Base-by-base conservation (phyloP, 306 rosid species). In the Lathyrus aphaca region DNA sequence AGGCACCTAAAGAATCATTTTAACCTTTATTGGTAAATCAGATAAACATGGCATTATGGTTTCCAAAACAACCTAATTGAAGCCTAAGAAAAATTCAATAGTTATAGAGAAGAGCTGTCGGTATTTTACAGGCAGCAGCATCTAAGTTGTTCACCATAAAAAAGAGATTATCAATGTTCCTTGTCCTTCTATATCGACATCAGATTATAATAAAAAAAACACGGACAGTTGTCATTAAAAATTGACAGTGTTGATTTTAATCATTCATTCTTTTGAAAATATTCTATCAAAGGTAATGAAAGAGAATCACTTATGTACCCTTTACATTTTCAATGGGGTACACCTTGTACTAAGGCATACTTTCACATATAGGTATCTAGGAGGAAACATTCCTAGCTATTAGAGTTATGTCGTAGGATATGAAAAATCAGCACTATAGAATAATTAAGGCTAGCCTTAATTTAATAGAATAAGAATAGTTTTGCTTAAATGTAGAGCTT, bases 31-130 rank as follows among this genome's bases (percentile, higher is more conserved):
- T 6, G 18, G 43, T 56, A 58, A 58, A 60, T 60, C 8, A 23
- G 49, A 10, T 19, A 27, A 60, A 42, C 48, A 19, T 6, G 38
- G n/a, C 0, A 21, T 42, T 64, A 42, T 17, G 13, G 37, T 61
- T 42, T 40, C 68, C 68, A 42, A 42, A 64, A 43, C 53, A 64
- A 42, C 53, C 53, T 40, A 40, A 40, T 23, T 40, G 68, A 64
- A 40, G 38, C 19, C 37, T 13, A n/a, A 64, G 43, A 21, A 10
- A 10, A 10, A 16, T 23, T 13, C 19, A 42, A 64, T 48, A 42
- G 68, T 42, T 13, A 6, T 35, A 64, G 21, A 64, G 49, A 64
- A 64, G 30, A 42, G 30, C 5, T 23, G n/a, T 64, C 37, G 5
- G 11, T 23, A 14, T 43, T 37, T 37, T 48, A 61, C 48, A 10